These are phyloP conservation scores for Colletotrichum eleusines DNA, from an alignment of 2,329 filamentous ascomycete genomes.

Conservation along the genomic window DNA sequence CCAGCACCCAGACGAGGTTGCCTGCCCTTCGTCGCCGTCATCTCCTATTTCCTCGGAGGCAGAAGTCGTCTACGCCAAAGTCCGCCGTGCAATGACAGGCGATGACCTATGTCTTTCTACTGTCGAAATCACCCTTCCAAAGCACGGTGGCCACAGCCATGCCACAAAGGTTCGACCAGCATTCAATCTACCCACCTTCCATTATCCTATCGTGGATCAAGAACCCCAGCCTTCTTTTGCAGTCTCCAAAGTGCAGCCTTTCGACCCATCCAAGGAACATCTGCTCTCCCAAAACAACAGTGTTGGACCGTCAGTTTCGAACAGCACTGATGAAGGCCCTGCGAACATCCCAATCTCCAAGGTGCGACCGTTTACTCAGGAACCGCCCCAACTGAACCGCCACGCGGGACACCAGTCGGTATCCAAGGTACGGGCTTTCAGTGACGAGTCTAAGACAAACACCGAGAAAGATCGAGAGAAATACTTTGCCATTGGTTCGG, in stretches of 20 bases:
- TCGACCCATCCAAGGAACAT: constrained; percentile 29
- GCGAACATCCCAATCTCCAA: constrained; percentile 24
- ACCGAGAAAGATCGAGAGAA: not conserved
- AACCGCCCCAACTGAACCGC: constrained; percentile 34
- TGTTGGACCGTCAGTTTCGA: not conserved
- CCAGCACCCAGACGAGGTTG: constrained; percentile 19
- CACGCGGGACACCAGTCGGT: constrained; percentile 28
- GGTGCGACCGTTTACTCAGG: constrained; percentile 31
- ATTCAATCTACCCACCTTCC: constrained; percentile 40
- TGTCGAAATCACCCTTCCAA: constrained; percentile 39
- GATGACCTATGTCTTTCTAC: constrained; percentile 37
- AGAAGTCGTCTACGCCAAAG: constrained; percentile 41
- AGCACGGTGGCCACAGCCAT: constrained; percentile 43
- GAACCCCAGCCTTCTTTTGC: constrained; percentile 27
- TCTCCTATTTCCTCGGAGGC: constrained; percentile 42
- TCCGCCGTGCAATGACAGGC: constrained; percentile 40
- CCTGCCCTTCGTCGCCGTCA: constrained; percentile 5
- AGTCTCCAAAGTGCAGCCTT: constrained; percentile 45
- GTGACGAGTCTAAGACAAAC: constrained; percentile 1
- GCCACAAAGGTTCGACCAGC: constrained; percentile 47
- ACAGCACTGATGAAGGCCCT: not conserved
- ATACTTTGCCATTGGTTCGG: constrained; percentile 23
- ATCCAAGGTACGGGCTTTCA: constrained; percentile 34
- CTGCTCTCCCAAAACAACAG: not conserved
- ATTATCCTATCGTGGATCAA: constrained; percentile 24